phyloP scores from a whole-genome alignment of 2,329 filamentous ascomycete species.

The Stemphylium beticola region DNA sequence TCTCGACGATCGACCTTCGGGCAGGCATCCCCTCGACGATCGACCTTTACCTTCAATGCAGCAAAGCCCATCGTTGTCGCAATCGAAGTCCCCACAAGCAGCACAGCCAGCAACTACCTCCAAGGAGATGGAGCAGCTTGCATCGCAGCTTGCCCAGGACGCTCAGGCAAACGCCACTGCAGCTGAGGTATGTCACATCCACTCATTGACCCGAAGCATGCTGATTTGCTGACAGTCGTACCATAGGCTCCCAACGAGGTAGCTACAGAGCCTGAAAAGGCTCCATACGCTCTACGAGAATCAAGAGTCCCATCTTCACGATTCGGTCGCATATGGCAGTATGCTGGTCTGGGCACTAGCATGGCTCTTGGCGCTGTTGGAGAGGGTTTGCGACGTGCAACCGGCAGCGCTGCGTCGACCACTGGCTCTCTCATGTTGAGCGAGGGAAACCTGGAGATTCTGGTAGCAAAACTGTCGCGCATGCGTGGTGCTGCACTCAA shows the following conservation, averaged over 20 bases:
- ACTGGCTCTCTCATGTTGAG: constrained; percentile 85
- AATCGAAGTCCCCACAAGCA: constrained; percentile 14
- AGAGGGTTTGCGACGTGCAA: constrained; percentile 80
- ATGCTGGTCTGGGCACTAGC: constrained; percentile 87
- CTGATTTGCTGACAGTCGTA: constrained; percentile 56
- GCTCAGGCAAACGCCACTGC: constrained; percentile 37
- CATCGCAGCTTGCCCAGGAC: constrained; percentile 56
- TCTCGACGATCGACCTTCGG: constrained; percentile 17
- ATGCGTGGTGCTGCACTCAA: constrained; percentile 99
- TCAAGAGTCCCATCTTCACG: constrained; percentile 90
- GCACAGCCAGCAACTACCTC: constrained; percentile 26
- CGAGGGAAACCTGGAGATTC: constrained; percentile 86
- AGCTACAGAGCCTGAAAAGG: constrained; percentile 35
- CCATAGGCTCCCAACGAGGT: constrained; percentile 43
- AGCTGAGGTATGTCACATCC: constrained; percentile 33
- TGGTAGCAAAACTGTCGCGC: constrained; percentile 89
- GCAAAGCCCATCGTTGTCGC: constrained; percentile 15
- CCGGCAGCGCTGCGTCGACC: constrained; percentile 65
- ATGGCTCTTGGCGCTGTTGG: constrained; percentile 93
- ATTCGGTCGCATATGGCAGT: constrained; percentile 90
- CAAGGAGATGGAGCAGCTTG: constrained; percentile 54
- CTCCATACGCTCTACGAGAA: constrained; percentile 76
- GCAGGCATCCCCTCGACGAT: constrained; percentile 20
- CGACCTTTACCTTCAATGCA: constrained; percentile 7
- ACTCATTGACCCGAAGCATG: constrained; percentile 22